phyloP scores from a whole-genome alignment of 2,329 filamentous ascomycete genomes.

The Gaeumannomyces tritici region DNA sequence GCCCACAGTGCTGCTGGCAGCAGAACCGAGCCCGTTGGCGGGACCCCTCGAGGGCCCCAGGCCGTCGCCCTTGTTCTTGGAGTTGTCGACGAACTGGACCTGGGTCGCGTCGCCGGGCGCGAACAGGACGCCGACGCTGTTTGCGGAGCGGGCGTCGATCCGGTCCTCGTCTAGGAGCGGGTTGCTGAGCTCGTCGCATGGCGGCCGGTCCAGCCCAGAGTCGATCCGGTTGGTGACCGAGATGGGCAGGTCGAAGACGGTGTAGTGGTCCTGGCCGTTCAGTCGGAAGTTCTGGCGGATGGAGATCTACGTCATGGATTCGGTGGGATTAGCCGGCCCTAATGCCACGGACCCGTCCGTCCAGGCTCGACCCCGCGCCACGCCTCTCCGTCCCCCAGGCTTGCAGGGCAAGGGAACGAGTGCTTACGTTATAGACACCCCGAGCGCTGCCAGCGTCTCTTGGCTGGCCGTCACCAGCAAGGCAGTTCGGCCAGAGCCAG shows the following conservation, averaged over 20 bases:
- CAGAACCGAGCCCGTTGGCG: constrained; percentile 21
- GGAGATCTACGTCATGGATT: constrained; percentile 41
- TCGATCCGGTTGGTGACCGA: constrained; percentile 56
- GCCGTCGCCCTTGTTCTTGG: constrained; percentile 15
- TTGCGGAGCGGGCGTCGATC: constrained; percentile 28
- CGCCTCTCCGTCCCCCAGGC: neutral
- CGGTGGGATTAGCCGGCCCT: neutral
- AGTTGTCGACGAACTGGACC: constrained; percentile 23
- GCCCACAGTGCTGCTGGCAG: constrained; percentile 19
- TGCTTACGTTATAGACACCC: constrained; percentile 51
- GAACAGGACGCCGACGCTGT: constrained; percentile 36
- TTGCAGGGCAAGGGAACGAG: no score
- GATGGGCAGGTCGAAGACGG: constrained; percentile 62
- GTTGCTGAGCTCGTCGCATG: constrained; percentile 42
- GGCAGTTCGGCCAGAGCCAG: constrained; percentile 62
- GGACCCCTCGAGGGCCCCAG: constrained; percentile 14
- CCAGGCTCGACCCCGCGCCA: no score
- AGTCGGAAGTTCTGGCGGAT: constrained; percentile 62
- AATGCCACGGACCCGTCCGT: neutral
- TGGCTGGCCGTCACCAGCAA: constrained; percentile 50
- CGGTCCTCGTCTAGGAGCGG: constrained; percentile 35
- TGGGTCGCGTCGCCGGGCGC: constrained; percentile 39
- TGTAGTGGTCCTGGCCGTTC: constrained; percentile 55
- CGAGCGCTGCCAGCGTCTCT: constrained; percentile 36
- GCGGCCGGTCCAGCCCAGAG: constrained; percentile 19